A percentile compares a stretch with the other conserved stretches of the same genome.
phyloP scores from a whole-genome alignment of 2,329 filamentous ascomycete genomes.

The Ilyonectria destructans region DNA sequence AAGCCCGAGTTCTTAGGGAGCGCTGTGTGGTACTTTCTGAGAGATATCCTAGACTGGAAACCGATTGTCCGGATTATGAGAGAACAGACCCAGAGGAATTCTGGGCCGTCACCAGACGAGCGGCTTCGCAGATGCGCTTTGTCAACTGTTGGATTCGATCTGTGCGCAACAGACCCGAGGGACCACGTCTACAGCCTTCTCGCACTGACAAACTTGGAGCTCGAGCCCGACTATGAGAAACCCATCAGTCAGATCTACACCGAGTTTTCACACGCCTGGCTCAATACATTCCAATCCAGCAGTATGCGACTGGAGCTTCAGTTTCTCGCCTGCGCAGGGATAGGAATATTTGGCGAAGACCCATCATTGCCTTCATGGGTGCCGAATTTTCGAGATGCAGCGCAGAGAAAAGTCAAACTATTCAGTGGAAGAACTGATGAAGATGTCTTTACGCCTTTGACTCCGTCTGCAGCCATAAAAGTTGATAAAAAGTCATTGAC shows the following conservation, averaged over 20 bases:
- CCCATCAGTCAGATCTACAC: not conserved
- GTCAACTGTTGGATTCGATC: not conserved
- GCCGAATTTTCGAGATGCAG: not conserved
- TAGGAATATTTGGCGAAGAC: not conserved
- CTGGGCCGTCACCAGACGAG: not conserved
- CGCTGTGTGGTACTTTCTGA: slow-evolving; percentile 14
- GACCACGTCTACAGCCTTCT: not conserved
- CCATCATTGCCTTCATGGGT: not conserved
- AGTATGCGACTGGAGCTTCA: not conserved
- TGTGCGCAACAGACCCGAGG: not conserved
- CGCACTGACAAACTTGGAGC: not conserved
- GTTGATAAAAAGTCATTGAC: not conserved
- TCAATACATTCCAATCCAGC: not conserved
- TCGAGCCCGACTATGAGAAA: not conserved
- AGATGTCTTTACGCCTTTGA: not conserved
- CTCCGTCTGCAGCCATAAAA: not conserved
- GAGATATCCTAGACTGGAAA: slow-evolving; percentile 7
- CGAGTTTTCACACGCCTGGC: not conserved
- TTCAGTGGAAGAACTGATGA: not conserved
- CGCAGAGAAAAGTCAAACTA: not conserved
- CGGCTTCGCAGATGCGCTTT: not conserved
- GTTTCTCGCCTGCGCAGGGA: not conserved
- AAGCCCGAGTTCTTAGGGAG: slow-evolving; percentile 14
- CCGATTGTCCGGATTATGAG: not conserved
- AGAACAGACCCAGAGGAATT: not conserved